These are phyloP conservation scores for Yamadazyma phyllophila DNA, from an alignment of 805 yeast genomes.

Conservation along the genomic window DNA sequence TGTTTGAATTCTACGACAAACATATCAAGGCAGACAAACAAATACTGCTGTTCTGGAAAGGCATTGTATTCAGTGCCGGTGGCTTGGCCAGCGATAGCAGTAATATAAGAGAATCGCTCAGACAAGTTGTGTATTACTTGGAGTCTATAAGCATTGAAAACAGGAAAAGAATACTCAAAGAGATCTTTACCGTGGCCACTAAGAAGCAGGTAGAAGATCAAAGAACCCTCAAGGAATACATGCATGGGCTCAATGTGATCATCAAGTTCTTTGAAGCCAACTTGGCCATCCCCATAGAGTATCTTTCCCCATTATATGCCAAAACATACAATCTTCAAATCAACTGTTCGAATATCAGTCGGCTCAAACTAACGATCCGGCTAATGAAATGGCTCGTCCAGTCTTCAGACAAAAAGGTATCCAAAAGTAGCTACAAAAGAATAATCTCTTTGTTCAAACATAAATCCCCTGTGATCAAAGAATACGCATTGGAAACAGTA, in stretches of 20 bases:
- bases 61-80: slow-evolving; percentile 54
- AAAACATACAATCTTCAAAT: slow-evolving; percentile 57
- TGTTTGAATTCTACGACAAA: slow-evolving; percentile 6
- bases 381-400: slow-evolving; percentile 41
- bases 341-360: slow-evolving; percentile 38
- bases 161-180: slow-evolving; percentile 12
- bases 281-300: slow-evolving; percentile 29
- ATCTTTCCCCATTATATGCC: slow-evolving; percentile 38
- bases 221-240: slow-evolving; percentile 19
- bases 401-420: neutral
- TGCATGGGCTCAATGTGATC: slow-evolving; percentile 26
- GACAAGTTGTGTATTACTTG: slow-evolving; percentile 23
- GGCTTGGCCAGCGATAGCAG: slow-evolving; percentile 49
- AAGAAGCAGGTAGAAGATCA: slow-evolving; percentile 10
- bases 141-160: slow-evolving; percentile 1
- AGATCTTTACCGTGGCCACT: slow-evolving; percentile 20
- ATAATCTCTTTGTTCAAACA: slow-evolving; percentile 4
- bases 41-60: slow-evolving; percentile 48
- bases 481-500: slow-evolving; percentile 5
- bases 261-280: slow-evolving; percentile 42
- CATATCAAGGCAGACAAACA: neutral
- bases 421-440: slow-evolving; percentile 5
- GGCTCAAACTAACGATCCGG: slow-evolving; percentile 40
- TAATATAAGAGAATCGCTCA: slow-evolving; percentile 43
- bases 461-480: neutral